phyloP scores from a whole-genome alignment of 2,329 filamentous ascomycete species.

The Seiridium unicorne region DNA sequence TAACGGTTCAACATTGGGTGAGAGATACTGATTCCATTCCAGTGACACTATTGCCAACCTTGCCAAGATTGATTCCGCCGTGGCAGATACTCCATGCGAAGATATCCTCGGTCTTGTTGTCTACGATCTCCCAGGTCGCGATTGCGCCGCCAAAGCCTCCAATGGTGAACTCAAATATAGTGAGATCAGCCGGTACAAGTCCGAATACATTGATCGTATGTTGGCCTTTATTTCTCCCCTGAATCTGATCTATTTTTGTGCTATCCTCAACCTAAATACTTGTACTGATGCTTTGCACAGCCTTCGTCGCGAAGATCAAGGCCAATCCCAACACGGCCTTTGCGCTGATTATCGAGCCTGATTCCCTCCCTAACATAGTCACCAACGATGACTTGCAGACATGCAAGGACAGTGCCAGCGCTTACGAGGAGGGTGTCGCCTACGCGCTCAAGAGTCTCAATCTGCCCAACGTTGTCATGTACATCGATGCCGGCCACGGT shows the following conservation, averaged over 20 bases:
- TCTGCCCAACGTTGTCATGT: constrained; percentile 58
- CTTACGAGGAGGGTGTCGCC: constrained; percentile 47
- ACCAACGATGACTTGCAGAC: constrained; percentile 53
- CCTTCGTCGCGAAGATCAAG: constrained; percentile 42
- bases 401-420: constrained; percentile 45
- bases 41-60: constrained; percentile 50
- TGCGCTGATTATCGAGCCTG: constrained; percentile 52
- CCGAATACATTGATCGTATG: constrained; percentile 47
- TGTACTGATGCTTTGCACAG: constrained; percentile 10
- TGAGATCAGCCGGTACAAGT: constrained; percentile 52
- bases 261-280: too few relatives aligned
- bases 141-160: constrained; percentile 58
- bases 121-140: constrained; percentile 59
- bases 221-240: neutral
- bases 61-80: constrained; percentile 44
- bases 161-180: constrained; percentile 56
- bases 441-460: constrained; percentile 50
- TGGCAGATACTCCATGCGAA: constrained; percentile 42
- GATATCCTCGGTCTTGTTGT: constrained; percentile 48
- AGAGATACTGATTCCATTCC: neutral
- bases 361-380: constrained; percentile 58
- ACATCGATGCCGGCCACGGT: constrained; percentile 57
- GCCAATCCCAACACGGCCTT: constrained; percentile 44
- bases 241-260: neutral
- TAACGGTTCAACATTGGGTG: constrained; percentile 20